phyloP scores from a whole-genome alignment of 2,329 filamentous ascomycete genomes.

The Karstenula rhodostoma region DNA sequence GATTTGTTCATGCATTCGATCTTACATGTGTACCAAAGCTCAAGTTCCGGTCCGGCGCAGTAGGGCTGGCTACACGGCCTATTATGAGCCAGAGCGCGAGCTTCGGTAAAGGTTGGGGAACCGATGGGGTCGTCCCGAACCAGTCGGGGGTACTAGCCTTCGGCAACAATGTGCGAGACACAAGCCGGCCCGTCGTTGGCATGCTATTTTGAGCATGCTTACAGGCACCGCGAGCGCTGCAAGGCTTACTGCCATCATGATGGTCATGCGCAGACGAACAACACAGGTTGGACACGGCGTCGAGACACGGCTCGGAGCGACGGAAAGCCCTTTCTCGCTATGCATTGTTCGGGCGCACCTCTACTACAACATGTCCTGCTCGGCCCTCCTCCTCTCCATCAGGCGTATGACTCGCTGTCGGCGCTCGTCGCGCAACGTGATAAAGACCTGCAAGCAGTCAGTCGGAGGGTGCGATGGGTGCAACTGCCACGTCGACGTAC shows the following conservation, averaged over 20 bases:
- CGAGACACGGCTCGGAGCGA: background rate
- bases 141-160: background rate
- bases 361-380: slow-evolving; percentile 32
- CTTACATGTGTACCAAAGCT: slow-evolving; percentile 1
- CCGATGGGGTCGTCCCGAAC: slow-evolving; percentile 10
- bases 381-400: slow-evolving; percentile 43
- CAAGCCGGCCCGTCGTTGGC: background rate
- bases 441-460: slow-evolving; percentile 36
- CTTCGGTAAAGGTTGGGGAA: slow-evolving; percentile 20
- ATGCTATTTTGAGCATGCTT: background rate
- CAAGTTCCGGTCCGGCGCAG: slow-evolving; percentile 4
- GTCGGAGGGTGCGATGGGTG: background rate
- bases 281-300: background rate
- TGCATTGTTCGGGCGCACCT: background rate
- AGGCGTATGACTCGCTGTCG: slow-evolving; percentile 38
- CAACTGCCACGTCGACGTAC: slow-evolving; percentile 50
- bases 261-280: background rate
- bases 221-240: background rate
- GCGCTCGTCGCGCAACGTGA: slow-evolving; percentile 48
- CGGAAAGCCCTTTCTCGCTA: background rate
- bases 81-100: background rate
- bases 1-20: slow-evolving; percentile 8
- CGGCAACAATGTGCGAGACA: background rate
- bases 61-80: slow-evolving; percentile 4
- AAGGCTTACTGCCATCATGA: background rate